Evolutionary conservation across 2,329 filamentous ascomycete genomes (phyloP), one percentile per base, ranked within the genome.

Genomic region (Calonectria leucothoes): DNA sequence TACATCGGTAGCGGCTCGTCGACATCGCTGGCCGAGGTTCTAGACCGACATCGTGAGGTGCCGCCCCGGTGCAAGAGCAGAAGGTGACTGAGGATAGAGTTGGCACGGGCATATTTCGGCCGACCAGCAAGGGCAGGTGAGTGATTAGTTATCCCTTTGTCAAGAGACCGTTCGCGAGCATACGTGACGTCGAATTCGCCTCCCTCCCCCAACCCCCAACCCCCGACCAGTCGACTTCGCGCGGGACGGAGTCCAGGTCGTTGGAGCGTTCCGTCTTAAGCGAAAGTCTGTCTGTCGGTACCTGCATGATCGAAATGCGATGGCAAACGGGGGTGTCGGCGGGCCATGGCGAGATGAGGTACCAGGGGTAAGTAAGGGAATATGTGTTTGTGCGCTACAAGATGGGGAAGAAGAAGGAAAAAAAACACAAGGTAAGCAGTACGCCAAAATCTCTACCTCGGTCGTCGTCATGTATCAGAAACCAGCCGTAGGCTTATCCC

Each of bases 241-340:
- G 37, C 23, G 55, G 55, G n/a, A 23, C 29, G 29, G 33, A 55
- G 35, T 27, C 45, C 42, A 15, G 17, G 66, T 35, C 15, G 52
- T 29, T 49, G 42, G 42, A 69, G 52, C 33, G 55, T 35, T 35
- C 65, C 65, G 49, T 55, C 33, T 39, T 71, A 61, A 65, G 49
- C 71, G 65, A 42, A 64, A 52, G 67, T 33, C 37, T 73, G 67
- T 61, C 61, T 59, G 72, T 66, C 31, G 17, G 73, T 79, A 71
- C 76, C 77, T 80, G 77, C 76, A 80, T 80, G 69, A 76, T 72
- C 72, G 69, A 71, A 71, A 70, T 69, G 70, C 74, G 69, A 65
- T 74, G 69, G 70, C 57, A 75, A 70, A 78, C 76, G 74, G 52
- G 72, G 78, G 74, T 61, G 76, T 71, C 69, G 29, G 66, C 70